These are phyloP conservation scores for Cryptomeria japonica DNA, from an alignment of 75 land plant genomes.

Conservation along the genomic window DNA sequence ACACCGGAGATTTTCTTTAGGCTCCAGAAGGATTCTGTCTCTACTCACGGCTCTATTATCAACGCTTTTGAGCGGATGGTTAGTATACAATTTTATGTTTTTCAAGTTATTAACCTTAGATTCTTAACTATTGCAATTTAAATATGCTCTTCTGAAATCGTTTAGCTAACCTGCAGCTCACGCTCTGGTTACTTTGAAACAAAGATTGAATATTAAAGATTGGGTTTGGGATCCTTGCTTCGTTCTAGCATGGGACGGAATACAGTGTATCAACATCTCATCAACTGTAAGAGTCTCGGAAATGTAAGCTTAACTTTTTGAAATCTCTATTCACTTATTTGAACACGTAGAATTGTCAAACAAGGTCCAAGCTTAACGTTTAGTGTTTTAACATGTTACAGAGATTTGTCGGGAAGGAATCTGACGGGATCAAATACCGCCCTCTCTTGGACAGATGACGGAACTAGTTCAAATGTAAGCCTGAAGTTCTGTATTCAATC, in stretches of 20 bases:
- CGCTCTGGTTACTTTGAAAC: background rate
- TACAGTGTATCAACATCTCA: background rate
- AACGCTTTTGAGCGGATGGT: background rate
- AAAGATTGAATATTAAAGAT: background rate
- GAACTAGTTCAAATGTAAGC: background rate
- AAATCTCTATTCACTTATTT: background rate
- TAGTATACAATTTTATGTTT: background rate
- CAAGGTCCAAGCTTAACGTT: no score
- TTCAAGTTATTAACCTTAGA: background rate
- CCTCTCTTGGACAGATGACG: background rate
- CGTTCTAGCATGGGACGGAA: background rate
- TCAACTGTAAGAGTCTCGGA: background rate
- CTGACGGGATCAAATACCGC: background rate
- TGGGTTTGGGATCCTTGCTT: conserved; percentile 9
- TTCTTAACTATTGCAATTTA: background rate
- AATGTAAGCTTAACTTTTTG: background rate
- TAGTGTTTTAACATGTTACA: background rate
- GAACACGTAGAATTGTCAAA: no score
- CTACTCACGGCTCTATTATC: background rate
- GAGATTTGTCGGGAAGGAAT: conserved; percentile 2
- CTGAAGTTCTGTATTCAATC: background rate
- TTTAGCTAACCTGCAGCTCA: background rate
- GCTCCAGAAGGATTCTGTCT: background rate
- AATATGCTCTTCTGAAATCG: background rate
- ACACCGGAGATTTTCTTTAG: background rate